Conservation (phyloP, 2,329 filamentous ascomycete species). For the Neoascochyta sp. region DNA sequence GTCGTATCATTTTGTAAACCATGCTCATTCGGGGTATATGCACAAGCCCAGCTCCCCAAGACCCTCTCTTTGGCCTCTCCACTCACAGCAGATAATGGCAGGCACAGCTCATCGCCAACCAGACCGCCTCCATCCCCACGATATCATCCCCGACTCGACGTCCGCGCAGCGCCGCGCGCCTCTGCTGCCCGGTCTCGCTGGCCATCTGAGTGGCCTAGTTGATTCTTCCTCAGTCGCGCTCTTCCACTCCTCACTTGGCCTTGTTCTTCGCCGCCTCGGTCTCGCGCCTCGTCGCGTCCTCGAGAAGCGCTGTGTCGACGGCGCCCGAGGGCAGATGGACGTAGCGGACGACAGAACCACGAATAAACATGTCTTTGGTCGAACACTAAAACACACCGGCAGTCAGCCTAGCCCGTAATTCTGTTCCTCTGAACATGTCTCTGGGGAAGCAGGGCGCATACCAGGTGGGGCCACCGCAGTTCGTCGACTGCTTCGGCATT, state of each 20-base stretch:
- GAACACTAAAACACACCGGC: conserved; percentile 57
- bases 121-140: no score
- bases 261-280: conserved; percentile 37
- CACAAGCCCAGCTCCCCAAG: no score
- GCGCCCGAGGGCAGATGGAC: conserved; percentile 79
- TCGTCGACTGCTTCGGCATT: conserved; percentile 91
- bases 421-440: not conserved
- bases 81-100: no score
- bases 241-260: conserved; percentile 35
- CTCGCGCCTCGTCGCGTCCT: conserved; percentile 66
- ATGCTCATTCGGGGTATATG: no score
- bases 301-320: conserved; percentile 80
- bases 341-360: conserved; percentile 88
- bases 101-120: no score
- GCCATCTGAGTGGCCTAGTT: no score
- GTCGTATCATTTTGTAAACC: no score
- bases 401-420: conserved; percentile 3
- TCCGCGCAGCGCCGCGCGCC: no score
- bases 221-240: no score
- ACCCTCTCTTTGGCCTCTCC: no score
- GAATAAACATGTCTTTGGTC: conserved; percentile 94
- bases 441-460: conserved; percentile 43
- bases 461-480: conserved; percentile 89
- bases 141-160: no score
- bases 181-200: no score